These are phyloP conservation scores for Sedum album DNA, from an alignment of 164 flowering plant genomes.

Conservation along the genomic window DNA sequence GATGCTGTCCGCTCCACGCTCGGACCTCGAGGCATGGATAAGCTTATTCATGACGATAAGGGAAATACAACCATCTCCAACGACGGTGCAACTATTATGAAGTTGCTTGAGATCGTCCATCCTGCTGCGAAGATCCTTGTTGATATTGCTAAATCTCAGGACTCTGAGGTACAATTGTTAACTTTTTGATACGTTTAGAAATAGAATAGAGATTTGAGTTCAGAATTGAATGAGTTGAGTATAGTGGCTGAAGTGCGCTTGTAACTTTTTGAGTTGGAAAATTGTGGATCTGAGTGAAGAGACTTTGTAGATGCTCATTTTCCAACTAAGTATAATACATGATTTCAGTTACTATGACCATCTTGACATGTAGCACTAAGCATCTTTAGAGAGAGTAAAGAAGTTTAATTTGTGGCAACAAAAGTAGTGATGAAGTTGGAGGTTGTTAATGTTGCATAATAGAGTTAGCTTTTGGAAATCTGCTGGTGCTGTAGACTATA, in stretches of 20 bases:
- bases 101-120: constrained; percentile 92
- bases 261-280: too few species aligned
- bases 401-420: too few species aligned
- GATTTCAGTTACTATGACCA: background rate
- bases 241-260: too few species aligned
- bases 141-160: constrained; percentile 96
- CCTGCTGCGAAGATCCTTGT: constrained; percentile 98
- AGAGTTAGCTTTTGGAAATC: background rate
- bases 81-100: constrained; percentile 99
- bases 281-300: background rate
- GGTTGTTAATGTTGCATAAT: background rate
- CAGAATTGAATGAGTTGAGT: background rate
- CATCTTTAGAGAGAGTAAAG: too few species aligned
- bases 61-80: constrained; percentile 92
- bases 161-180: constrained; percentile 63
- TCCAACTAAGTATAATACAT: background rate
- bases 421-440: too few species aligned
- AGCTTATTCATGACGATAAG: constrained; percentile 92
- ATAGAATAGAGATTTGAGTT: background rate
- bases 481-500: background rate
- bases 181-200: background rate
- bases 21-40: constrained; percentile 98
- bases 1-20: constrained; percentile 81
- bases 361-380: too few species aligned
- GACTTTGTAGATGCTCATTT: background rate